phyloP scores from a whole-genome alignment of 2,329 filamentous ascomycete genomes.

The Aspergillus eucalypticola region DNA sequence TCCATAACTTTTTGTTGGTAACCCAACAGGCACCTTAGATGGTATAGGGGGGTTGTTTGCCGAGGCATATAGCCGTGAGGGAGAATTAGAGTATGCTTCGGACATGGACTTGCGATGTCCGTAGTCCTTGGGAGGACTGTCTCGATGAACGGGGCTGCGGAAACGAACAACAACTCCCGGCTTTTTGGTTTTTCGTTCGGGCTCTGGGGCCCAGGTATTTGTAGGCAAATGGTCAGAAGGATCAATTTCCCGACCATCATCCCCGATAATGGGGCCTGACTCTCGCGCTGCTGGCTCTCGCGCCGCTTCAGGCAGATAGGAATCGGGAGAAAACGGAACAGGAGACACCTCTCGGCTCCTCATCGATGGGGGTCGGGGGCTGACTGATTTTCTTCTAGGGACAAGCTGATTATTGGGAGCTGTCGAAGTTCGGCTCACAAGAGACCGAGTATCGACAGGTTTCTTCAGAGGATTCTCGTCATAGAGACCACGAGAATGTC shows the following conservation, averaged over 20 bases:
- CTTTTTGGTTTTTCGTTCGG: slow-evolving; percentile 57
- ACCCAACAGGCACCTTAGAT: slow-evolving; percentile 44
- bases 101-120: slow-evolving; percentile 32
- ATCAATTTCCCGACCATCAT: slow-evolving; percentile 65
- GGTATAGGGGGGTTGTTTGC: slow-evolving; percentile 42
- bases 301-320: slow-evolving; percentile 52
- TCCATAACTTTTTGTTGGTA: slow-evolving; percentile 32
- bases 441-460: slow-evolving; percentile 10
- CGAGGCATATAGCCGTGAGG: slow-evolving; percentile 33
- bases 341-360: slow-evolving; percentile 44
- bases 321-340: slow-evolving; percentile 62
- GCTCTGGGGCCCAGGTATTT: slow-evolving; percentile 67
- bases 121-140: slow-evolving; percentile 14
- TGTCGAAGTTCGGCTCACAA: slow-evolving; percentile 26
- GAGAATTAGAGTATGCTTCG: slow-evolving; percentile 30
- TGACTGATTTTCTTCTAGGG: slow-evolving; percentile 60
- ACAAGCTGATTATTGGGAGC: slow-evolving; percentile 41
- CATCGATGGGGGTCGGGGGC: slow-evolving; percentile 52
- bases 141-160: slow-evolving; percentile 39
- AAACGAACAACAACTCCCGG: slow-evolving; percentile 52
- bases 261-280: slow-evolving; percentile 61
- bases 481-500: too few relatives aligned
- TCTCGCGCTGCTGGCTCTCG: slow-evolving; percentile 48
- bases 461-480: too few relatives aligned
- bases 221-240: slow-evolving; percentile 66